Percentiles rank a stretch among this genome's conserved stretches.
Evolutionary conservation across 2,329 filamentous ascomycete species (phyloP).

Genomic region (Pseudophaeomoniella oleicola): DNA sequence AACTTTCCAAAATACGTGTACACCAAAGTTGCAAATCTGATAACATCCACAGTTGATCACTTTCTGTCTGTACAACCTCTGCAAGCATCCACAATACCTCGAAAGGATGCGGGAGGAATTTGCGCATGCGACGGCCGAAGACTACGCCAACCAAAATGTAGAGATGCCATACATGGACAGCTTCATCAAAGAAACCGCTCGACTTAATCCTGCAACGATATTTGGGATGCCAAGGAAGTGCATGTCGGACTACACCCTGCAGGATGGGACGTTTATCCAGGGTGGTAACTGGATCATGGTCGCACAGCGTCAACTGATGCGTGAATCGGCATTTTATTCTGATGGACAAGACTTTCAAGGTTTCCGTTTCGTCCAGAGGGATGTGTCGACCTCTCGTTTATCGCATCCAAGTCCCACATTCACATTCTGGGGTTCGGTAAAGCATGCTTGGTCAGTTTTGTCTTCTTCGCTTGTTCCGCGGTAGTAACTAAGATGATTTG

Average conservation of each 20-base stretch:
- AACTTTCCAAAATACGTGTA: neutral
- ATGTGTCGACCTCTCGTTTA: constrained; percentile 2
- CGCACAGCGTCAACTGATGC: constrained; percentile 3
- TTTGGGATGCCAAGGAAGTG: constrained; percentile 1
- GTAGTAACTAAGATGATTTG: neutral
- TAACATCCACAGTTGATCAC: constrained; percentile 2
- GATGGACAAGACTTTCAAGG: constrained; percentile 1
- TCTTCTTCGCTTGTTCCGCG: neutral
- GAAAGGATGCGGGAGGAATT: constrained; percentile 2
- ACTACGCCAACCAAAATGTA: constrained; percentile 2
- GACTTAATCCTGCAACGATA: constrained; percentile 3
- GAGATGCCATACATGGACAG: constrained; percentile 4
- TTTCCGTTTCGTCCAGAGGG: constrained; percentile 3
- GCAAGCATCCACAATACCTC: constrained; percentile 2
- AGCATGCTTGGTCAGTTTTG: constrained; percentile 4
- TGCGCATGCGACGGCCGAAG: neutral
- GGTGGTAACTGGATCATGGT: constrained; percentile 3
- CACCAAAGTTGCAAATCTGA: neutral
- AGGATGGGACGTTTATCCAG: constrained; percentile 1
- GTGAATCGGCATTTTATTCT: constrained; percentile 3
- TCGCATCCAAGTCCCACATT: constrained; percentile 4
- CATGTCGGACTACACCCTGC: constrained; percentile 2
- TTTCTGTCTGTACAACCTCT: constrained; percentile 4
- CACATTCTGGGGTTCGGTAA: constrained; percentile 4
- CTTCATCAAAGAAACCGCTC: constrained; percentile 4